Conservation (phyloP, 139 green algal species). For the Dunaliella sp. region DNA sequence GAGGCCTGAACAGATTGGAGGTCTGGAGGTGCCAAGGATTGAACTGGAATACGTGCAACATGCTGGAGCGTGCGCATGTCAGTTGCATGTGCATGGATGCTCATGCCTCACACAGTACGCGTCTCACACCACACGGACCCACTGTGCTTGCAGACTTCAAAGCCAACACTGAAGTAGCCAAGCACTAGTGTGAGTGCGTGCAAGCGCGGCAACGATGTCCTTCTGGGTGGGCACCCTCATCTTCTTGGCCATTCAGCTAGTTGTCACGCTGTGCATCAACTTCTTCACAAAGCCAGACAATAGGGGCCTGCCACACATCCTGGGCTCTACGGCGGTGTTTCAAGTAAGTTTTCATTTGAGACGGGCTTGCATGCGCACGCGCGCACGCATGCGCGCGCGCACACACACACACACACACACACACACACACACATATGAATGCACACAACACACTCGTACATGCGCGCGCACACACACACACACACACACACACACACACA, state of each 20-base stretch:
- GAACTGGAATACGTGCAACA: no score
- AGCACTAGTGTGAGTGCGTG: no score
- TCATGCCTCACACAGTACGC: no score
- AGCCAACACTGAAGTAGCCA: no score
- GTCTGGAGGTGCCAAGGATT: no score
- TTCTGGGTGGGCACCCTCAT: slow-evolving; percentile 47
- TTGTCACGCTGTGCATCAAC: slow-evolving; percentile 30
- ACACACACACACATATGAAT: not conserved
- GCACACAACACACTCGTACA: not conserved
- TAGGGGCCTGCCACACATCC: slow-evolving; percentile 41
- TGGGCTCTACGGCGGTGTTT: slow-evolving; percentile 41
- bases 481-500: not conserved
- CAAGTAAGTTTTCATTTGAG: no score
- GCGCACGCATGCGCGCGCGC: not conserved
- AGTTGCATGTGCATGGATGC: no score
- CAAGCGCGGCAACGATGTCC: slow-evolving; percentile 28
- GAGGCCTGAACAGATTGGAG: no score
- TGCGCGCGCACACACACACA: not conserved
- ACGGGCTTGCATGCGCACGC: not conserved
- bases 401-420: not conserved
- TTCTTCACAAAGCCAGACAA: slow-evolving; percentile 30
- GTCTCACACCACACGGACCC: no score
- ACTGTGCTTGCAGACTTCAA: no score
- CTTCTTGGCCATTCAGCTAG: slow-evolving; percentile 47
- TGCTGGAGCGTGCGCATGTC: no score